Percentiles rank a stretch among this genome's conserved stretches.
Conservation (phyloP, 768 basidiomycete genomes). For the Galerina marginata region DNA sequence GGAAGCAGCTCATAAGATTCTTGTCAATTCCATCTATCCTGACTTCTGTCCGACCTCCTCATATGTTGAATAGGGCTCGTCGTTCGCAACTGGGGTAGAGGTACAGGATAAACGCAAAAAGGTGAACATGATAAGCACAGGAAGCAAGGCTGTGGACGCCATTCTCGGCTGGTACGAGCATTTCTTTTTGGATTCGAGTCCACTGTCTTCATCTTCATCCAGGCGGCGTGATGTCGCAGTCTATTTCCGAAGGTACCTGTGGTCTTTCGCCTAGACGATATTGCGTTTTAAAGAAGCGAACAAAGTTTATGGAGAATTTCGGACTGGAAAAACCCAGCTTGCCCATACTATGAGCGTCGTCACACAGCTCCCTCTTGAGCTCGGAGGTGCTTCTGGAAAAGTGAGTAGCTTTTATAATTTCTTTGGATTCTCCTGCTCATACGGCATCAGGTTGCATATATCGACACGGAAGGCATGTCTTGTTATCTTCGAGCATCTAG, state of each 20-base stretch:
- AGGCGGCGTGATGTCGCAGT: slow-evolving; percentile 93
- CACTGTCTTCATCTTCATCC: not conserved
- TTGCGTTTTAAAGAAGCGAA: no score
- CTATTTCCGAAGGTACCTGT: slow-evolving; percentile 81
- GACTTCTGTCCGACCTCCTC: not conserved
- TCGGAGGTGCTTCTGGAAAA: slow-evolving; percentile 92
- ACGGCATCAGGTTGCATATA: slow-evolving; percentile 75
- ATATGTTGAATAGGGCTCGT: slow-evolving; percentile 69
- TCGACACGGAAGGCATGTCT: slow-evolving; percentile 79
- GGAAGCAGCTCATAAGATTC: slow-evolving; percentile 91
- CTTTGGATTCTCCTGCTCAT: not conserved
- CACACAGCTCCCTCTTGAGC: slow-evolving; percentile 85
- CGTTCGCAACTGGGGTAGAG: slow-evolving; percentile 91
- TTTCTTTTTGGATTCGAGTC: not conserved
- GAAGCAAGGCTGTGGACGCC: slow-evolving; percentile 88
- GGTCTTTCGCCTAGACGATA: not conserved
- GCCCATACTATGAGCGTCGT: slow-evolving; percentile 95
- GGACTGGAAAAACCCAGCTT: slow-evolving; percentile 95
- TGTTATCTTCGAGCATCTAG: not conserved
- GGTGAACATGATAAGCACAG: slow-evolving; percentile 87
- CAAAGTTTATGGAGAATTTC: slow-evolving; percentile 86
- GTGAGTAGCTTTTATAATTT: slow-evolving; percentile 37
- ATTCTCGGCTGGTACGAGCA: slow-evolving; percentile 79
- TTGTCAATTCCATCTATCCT: slow-evolving; percentile 48
- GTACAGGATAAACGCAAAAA: slow-evolving; percentile 85